Conservation (phyloP, 805 yeast species). For the Saturnispora dispora region DNA sequence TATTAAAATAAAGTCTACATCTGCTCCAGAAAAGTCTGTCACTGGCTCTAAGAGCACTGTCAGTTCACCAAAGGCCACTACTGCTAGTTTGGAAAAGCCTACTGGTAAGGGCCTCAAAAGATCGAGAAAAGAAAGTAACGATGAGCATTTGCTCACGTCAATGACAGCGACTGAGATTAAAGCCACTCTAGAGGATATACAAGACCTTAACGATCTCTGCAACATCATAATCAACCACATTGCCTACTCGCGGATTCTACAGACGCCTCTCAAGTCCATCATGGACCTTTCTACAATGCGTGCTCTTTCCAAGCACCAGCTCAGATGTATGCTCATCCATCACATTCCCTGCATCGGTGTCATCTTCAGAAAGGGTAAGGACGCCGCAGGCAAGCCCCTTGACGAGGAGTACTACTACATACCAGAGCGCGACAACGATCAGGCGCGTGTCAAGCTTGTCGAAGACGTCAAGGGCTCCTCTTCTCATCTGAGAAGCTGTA, state of each 20-base stretch:
- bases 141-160: constrained; percentile 12
- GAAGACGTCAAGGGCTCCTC: constrained; percentile 75
- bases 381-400: constrained; percentile 90
- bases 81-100: background rate
- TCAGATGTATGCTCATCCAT: constrained; percentile 36
- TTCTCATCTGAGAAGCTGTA: constrained; percentile 65
- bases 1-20: too few species aligned
- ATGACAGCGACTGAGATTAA: constrained; percentile 22
- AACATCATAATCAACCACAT: constrained; percentile 72
- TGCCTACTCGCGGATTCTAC: constrained; percentile 82
- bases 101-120: constrained; percentile 10
- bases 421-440: constrained; percentile 71
- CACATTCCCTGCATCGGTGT: constrained; percentile 68
- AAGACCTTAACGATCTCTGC: constrained; percentile 42
- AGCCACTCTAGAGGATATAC: constrained; percentile 25
- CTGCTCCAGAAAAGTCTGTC: too few species aligned
- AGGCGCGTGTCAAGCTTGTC: constrained; percentile 59
- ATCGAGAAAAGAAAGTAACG: background rate
- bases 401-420: constrained; percentile 92
- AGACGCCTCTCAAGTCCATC: constrained; percentile 74
- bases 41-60: background rate
- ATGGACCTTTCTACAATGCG: constrained; percentile 45
- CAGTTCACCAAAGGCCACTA: background rate
- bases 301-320: constrained; percentile 34
- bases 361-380: constrained; percentile 82